A percentile compares a stretch with the other conserved stretches of the same genome.
These are phyloP conservation scores for Mrakia hoshinonis DNA, from an alignment of 768 basidiomycete species.

Conservation along the genomic window DNA sequence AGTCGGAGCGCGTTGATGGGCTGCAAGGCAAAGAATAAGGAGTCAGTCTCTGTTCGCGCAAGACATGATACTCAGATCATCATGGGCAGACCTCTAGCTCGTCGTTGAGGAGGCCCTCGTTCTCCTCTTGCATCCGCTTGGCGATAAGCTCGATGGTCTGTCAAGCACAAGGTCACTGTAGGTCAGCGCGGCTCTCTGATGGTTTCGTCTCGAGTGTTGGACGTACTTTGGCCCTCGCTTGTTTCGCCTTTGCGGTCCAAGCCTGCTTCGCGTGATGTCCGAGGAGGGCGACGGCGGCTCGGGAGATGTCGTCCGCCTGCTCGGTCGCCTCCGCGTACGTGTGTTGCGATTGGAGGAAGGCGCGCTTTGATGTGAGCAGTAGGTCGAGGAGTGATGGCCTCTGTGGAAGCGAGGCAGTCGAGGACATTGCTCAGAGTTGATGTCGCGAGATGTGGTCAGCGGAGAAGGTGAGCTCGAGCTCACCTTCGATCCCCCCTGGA, in stretches of 20 bases:
- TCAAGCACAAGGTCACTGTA: not conserved
- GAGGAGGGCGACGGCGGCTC: not conserved
- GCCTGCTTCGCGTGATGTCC: not conserved
- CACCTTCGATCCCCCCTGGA: too few relatives aligned
- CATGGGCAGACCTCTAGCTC: conserved; percentile 6
- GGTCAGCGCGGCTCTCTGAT: too few relatives aligned
- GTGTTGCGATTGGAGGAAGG: conserved; percentile 7
- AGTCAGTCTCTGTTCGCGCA: not conserved
- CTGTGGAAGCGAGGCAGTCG: not conserved
- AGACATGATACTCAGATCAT: not conserved
- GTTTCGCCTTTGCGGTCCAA: not conserved
- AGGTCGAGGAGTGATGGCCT: not conserved
- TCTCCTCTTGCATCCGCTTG: conserved; percentile 1
- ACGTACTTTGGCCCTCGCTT: not conserved
- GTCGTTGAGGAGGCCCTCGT: not conserved
- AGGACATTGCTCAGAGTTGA: not conserved
- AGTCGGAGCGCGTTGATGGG: not conserved
- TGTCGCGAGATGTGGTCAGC: too few relatives aligned
- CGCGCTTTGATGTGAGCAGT: conserved; percentile 7
- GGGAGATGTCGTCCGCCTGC: conserved; percentile 6
- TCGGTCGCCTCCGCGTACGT: not conserved
- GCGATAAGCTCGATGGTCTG: not conserved
- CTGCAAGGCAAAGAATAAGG: not conserved
- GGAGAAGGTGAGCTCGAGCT: too few relatives aligned
- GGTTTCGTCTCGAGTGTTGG: too few relatives aligned